phyloP scores from a whole-genome alignment of 176 grass and related monocot genomes.

The Metroxylon sagu region DNA sequence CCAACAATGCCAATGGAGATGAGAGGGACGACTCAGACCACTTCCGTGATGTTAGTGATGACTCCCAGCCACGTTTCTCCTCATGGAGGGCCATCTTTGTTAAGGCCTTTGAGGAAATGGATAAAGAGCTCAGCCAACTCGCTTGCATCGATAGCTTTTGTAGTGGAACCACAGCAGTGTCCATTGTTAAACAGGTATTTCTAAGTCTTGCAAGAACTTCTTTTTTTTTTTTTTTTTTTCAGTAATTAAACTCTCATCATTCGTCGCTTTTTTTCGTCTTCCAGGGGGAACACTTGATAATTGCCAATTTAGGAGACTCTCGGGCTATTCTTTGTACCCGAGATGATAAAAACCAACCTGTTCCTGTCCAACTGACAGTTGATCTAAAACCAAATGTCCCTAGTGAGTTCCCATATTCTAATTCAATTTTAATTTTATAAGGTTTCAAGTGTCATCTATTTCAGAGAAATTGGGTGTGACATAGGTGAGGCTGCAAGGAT shows the following conservation, averaged over 20 bases:
- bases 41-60: conserved; percentile 6
- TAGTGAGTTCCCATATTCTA: conserved; percentile 27
- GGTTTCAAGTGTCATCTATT: no score
- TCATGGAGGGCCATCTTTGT: conserved; percentile 42
- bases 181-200: conserved; percentile 52
- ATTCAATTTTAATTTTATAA: no score
- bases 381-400: conserved; percentile 81
- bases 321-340: conserved; percentile 53
- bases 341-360: conserved; percentile 29
- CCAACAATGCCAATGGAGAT: no score
- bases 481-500: conserved; percentile 77
- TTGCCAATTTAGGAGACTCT: conserved; percentile 82
- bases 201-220: neutral
- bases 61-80: conserved; percentile 27
- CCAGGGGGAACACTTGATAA: conserved; percentile 60
- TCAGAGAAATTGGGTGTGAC: neutral
- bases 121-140: conserved; percentile 45
- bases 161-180: conserved; percentile 73
- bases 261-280: neutral
- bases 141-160: conserved; percentile 69
- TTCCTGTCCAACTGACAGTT: conserved; percentile 56
- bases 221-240: no score
- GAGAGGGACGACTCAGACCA: conserved; percentile 6
- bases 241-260: neutral
- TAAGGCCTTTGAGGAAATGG: conserved; percentile 61